Conservation (phyloP, 768 basidiomycete species). For the Pholiota microspora region DNA sequence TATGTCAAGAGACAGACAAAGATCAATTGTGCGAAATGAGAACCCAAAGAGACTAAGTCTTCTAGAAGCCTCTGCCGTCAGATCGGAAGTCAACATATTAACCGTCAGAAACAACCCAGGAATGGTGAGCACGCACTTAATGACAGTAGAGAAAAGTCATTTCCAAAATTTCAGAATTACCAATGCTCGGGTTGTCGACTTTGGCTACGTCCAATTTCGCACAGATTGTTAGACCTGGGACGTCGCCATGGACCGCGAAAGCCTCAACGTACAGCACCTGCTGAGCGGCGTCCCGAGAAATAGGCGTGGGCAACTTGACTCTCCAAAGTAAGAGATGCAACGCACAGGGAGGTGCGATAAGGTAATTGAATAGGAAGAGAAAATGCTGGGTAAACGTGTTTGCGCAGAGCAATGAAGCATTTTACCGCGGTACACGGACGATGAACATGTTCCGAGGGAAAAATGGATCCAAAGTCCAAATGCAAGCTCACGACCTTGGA, state of each 20-base stretch:
- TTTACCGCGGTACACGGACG: slow-evolving; percentile 7
- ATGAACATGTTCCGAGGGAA: slow-evolving; percentile 5
- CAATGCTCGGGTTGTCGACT: neutral
- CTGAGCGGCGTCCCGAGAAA: neutral
- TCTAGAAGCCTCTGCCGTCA: slow-evolving; percentile 5
- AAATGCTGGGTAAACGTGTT: slow-evolving; percentile 7
- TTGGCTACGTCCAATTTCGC: neutral
- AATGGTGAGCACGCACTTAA: neutral
- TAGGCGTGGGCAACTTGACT: neutral
- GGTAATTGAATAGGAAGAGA: slow-evolving; percentile 7
- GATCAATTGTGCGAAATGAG: slow-evolving; percentile 1
- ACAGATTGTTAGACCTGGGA: slow-evolving; percentile 8
- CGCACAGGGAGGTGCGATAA: neutral
- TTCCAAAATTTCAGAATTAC: neutral
- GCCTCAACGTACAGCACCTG: too few relatives aligned
- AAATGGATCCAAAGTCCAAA: slow-evolving; percentile 1
- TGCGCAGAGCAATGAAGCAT: neutral
- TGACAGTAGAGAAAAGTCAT: neutral
- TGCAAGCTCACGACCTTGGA: neutral
- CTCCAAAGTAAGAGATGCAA: neutral
- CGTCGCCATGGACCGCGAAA: neutral
- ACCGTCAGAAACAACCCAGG: neutral
- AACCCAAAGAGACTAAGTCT: neutral
- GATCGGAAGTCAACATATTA: slow-evolving; percentile 4
- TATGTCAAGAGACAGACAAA: slow-evolving; percentile 4